Evolutionary conservation across 495 filamentous ascomycete genomes (phyloP).

Genomic region (Aspergillus biplanus): DNA sequence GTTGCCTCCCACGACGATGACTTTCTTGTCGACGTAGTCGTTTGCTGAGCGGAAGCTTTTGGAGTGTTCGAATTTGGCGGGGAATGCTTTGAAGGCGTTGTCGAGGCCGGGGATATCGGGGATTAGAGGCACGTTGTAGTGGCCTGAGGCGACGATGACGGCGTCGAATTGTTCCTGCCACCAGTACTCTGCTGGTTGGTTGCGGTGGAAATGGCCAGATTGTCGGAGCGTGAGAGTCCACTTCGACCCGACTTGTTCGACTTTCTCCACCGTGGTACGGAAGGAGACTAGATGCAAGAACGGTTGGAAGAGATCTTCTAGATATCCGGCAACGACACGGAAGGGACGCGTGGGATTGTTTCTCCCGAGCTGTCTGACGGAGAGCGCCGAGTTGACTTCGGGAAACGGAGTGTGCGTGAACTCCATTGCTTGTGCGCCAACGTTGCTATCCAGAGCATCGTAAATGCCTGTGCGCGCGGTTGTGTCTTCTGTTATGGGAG

Average conservation of each 20-base stretch:
- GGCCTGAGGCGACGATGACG: conserved; percentile 74
- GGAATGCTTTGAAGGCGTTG: conserved; percentile 16
- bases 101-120: conserved; percentile 51
- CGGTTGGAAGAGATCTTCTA: conserved; percentile 31
- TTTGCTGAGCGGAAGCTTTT: conserved; percentile 32
- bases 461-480: conserved; percentile 33
- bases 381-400: conserved; percentile 27
- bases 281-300: conserved; percentile 30
- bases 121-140: conserved; percentile 70
- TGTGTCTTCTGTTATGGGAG: conserved; percentile 26
- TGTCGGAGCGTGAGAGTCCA: conserved; percentile 33
- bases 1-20: conserved; percentile 36
- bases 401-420: conserved; percentile 38
- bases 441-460: conserved; percentile 35
- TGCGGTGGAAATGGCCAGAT: conserved; percentile 20
- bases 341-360: conserved; percentile 33
- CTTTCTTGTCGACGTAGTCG: conserved; percentile 34
- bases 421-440: conserved; percentile 32
- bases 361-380: conserved; percentile 23
- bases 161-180: conserved; percentile 59
- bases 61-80: conserved; percentile 31
- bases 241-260: conserved; percentile 28
- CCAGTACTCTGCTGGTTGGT: conserved; percentile 30
- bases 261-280: conserved; percentile 34
- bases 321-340: conserved; percentile 27